Conservation (phyloP, 805 yeast genomes). For the Ogataea pini region DNA sequence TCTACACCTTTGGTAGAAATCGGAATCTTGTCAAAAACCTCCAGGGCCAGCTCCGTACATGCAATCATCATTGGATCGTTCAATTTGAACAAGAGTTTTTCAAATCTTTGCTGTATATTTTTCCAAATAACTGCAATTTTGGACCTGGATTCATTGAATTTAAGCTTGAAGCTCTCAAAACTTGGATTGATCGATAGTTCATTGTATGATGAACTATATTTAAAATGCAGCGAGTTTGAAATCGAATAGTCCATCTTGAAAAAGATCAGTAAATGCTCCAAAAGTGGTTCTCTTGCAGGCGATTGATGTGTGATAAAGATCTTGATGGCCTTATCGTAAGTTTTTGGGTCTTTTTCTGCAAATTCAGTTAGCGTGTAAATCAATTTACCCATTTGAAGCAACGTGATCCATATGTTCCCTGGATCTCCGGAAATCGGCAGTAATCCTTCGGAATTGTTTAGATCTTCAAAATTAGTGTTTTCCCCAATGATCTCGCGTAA, state of each 20-base stretch:
- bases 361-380: slow-evolving; percentile 45
- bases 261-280: slow-evolving; percentile 66
- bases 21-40: slow-evolving; percentile 64
- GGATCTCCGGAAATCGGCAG: slow-evolving; percentile 60
- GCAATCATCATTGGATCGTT: slow-evolving; percentile 45
- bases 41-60: slow-evolving; percentile 55
- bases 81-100: slow-evolving; percentile 39
- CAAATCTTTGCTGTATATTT: slow-evolving; percentile 54
- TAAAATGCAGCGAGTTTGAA: slow-evolving; percentile 71
- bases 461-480: slow-evolving; percentile 19
- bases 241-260: slow-evolving; percentile 72
- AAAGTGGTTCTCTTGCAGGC: slow-evolving; percentile 66
- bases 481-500: slow-evolving; percentile 35
- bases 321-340: slow-evolving; percentile 47
- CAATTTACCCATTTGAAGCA: slow-evolving; percentile 69
- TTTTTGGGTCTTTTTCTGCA: slow-evolving; percentile 35
- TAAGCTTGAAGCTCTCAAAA: slow-evolving; percentile 61
- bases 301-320: slow-evolving; percentile 69
- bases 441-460: slow-evolving; percentile 27
- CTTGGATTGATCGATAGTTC: slow-evolving; percentile 64
- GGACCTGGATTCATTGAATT: slow-evolving; percentile 60
- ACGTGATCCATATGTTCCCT: slow-evolving; percentile 74
- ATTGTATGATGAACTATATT: slow-evolving; percentile 69
- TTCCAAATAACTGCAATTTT: slow-evolving; percentile 67
- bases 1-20: slow-evolving; percentile 41